These are phyloP conservation scores for Limnomonas spitsbergensis DNA, from an alignment of 139 green algal genomes.

Conservation along the genomic window DNA sequence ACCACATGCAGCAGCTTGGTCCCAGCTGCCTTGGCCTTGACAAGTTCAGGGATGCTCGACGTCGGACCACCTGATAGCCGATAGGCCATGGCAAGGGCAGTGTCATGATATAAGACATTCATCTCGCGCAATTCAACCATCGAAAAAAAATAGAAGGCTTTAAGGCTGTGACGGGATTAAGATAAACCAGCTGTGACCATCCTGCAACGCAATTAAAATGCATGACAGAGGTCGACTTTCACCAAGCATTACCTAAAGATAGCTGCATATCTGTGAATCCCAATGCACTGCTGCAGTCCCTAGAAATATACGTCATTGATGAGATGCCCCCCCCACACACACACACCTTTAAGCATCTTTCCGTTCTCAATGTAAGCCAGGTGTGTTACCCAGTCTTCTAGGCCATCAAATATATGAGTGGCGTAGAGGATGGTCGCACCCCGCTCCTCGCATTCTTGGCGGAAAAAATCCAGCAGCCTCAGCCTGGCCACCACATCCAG, in stretches of 20 bases:
- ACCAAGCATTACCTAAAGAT: not conserved
- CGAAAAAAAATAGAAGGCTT: no score
- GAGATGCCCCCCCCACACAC: no score
- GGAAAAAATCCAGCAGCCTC: constrained; percentile 92
- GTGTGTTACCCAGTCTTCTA: constrained; percentile 85
- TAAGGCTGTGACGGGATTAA: no score
- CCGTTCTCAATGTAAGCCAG: constrained; percentile 78
- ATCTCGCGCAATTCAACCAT: no score
- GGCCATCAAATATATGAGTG: constrained; percentile 98
- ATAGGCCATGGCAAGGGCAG: not conserved
- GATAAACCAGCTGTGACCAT: no score
- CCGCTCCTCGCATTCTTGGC: constrained; percentile 69
- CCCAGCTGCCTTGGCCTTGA: not conserved
- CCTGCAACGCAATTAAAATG: not conserved
- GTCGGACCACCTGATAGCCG: not conserved
- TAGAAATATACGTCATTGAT: no score
- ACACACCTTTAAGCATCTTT: constrained; percentile 40
- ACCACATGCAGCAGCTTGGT: constrained; percentile 76
- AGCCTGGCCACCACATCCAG: constrained; percentile 93
- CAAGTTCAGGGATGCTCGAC: not conserved
- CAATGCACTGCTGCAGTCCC: no score
- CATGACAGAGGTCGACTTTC: not conserved
- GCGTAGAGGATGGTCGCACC: constrained; percentile 89
- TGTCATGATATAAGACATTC: not conserved
- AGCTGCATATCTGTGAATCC: no score